These are phyloP conservation scores for Solanum pimpinellifolium DNA, from an alignment of 257 asterid genomes.

Conservation along the genomic window DNA sequence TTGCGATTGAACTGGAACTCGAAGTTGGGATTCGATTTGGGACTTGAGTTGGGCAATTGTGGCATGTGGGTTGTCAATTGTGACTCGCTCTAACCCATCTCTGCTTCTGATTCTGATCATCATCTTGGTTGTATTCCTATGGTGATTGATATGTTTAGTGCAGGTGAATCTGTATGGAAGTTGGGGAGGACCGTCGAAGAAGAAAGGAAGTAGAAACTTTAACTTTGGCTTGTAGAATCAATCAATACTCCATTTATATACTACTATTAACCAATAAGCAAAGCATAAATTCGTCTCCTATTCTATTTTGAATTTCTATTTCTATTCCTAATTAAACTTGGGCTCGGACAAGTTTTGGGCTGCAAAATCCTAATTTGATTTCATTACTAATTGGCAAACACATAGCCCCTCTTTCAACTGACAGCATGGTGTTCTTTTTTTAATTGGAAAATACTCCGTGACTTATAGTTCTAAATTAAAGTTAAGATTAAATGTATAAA, in stretches of 20 bases:
- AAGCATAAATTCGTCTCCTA: background rate
- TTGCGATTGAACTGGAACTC: constrained; percentile 69
- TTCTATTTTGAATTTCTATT: background rate
- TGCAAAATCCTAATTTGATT: too few species aligned
- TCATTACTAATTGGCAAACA: too few species aligned
- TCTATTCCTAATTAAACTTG: background rate
- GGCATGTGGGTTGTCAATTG: constrained; percentile 52
- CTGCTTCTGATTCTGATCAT: constrained; percentile 98
- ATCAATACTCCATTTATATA: background rate
- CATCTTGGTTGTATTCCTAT: constrained; percentile 25
- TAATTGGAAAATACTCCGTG: too few species aligned
- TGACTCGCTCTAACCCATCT: constrained; percentile 88
- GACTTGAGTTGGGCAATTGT: constrained; percentile 61
- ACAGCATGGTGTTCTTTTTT: too few species aligned
- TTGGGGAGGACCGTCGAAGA: background rate
- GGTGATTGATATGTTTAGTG: background rate
- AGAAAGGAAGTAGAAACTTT: background rate
- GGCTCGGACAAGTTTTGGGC: background rate
- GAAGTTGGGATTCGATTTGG: constrained; percentile 64
- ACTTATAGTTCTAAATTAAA: too few species aligned
- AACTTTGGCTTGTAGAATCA: background rate
- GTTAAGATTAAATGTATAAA: too few species aligned
- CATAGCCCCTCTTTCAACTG: too few species aligned
- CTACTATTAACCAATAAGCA: background rate
- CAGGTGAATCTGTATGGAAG: background rate